Evolutionary conservation across 2,329 filamentous ascomycete species (phyloP), one percentile per base, ranked within the genome.

Genomic region (Lasiodiplodia citricola): DNA sequence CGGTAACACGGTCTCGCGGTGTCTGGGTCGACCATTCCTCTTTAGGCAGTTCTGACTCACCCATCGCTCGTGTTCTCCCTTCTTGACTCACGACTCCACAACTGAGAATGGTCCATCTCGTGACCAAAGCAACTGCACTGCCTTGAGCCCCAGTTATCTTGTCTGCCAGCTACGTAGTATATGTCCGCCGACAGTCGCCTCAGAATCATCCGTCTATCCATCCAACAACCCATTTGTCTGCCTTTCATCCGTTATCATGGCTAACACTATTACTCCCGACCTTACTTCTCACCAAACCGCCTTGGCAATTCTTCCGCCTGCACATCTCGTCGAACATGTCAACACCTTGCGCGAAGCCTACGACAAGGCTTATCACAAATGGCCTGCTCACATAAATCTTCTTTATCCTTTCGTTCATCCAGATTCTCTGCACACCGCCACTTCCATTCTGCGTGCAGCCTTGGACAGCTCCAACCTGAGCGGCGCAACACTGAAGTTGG

Each of bases 341-440:
- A 83, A 91, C 71, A 78, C 80, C 16, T 77, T 92, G 3, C 85
- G 90, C 55, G 82, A 80, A n/a, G 79, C 88, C 14, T 89, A 91
- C 77, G 90, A 92, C 76, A 87, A 87, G 70, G 83, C 85, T 0
- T 86, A 85, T 71, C 81, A 80, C 31, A 87, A 83, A 77, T 92
- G 90, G 90, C 88, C 89, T 3, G 87, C 89, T 14, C 90, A 91
- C 72, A 75, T 91, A 73, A 92, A 91, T 72, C 77, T 92, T 31
- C 73, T 91, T 25, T 91, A 91, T 74, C 90, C 89, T 0, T 92
- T 91, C 74, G 87, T 90, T 7, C 75, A 78, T 2, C 78, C 82
- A 0, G 82, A 86, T 2, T 72, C 72, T 10, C 80, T 92, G 2
- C 72, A 78, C 1, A 72, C 75, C 23, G 87, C 85, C 2, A 79